phyloP scores from a whole-genome alignment of 2,329 filamentous ascomycete species.

The Cercospora sp. region DNA sequence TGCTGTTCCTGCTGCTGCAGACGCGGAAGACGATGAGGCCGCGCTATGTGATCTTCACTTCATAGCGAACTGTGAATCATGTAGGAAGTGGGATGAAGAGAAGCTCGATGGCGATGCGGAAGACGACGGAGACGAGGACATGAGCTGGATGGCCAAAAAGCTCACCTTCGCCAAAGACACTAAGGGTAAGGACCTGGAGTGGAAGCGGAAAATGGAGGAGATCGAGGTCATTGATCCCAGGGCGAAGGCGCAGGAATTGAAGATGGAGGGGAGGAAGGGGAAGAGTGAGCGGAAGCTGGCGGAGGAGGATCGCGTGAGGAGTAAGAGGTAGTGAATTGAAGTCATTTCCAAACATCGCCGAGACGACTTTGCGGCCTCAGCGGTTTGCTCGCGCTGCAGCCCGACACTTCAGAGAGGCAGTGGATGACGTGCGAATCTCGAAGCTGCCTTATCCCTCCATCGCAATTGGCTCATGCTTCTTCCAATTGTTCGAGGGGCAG shows the following conservation, averaged over 20 bases:
- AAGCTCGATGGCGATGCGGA: slow-evolving; percentile 56
- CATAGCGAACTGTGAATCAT: slow-evolving; percentile 92
- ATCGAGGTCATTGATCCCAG: slow-evolving; percentile 76
- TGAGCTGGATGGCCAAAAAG: slow-evolving; percentile 82
- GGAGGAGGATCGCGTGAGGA: slow-evolving; percentile 26
- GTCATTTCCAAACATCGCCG: too few species aligned
- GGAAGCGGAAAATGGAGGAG: slow-evolving; percentile 87
- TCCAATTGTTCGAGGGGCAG: too few species aligned
- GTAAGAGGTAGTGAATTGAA: slow-evolving; percentile 10
- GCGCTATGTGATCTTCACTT: slow-evolving; percentile 90
- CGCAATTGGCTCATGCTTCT: too few species aligned
- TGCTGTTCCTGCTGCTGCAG: slow-evolving; percentile 18
- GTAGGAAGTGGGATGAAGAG: slow-evolving; percentile 76
- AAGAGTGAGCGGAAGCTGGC: slow-evolving; percentile 18
- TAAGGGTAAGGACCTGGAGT: slow-evolving; percentile 84
- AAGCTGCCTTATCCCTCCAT: too few species aligned
- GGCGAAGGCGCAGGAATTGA: slow-evolving; percentile 35
- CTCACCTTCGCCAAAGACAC: slow-evolving; percentile 86
- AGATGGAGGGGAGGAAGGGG: slow-evolving; percentile 29
- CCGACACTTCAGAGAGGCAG: too few species aligned
- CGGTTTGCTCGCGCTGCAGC: too few species aligned
- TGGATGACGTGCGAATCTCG: too few species aligned
- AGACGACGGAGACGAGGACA: slow-evolving; percentile 53
- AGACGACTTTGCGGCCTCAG: too few species aligned
- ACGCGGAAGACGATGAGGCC: slow-evolving; percentile 64